Evolutionary conservation across 345 rosid genomes (phyloP), one percentile per base, ranked within the genome.

Genomic region (Physaria fendleri): DNA sequence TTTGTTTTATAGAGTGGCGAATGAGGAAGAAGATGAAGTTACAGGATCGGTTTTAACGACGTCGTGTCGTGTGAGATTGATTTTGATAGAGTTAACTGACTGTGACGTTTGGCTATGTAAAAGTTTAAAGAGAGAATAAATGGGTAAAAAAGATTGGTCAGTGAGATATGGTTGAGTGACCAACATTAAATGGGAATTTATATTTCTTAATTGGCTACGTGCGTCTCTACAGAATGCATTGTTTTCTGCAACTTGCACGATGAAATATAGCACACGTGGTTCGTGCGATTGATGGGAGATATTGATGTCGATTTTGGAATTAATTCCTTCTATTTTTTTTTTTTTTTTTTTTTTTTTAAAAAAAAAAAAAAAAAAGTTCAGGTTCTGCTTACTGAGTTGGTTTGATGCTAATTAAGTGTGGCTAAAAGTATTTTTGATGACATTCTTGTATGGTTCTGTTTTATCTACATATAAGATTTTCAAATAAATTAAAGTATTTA

Each of bases 111-210:
- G 13, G 11, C 38, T 61, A 53, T 11, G 24, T 49, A 32, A 49
- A 52, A 42, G 6, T 12, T 11, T 8, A 42, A 6, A 21, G 12
- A 38, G 14, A 20, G 25, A 13, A 10, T 14, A 21, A 35, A 21
- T 15, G 21, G 12, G 53, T 3, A 4, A 40, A 60, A 53, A 5
- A 4, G 63, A 69, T 38, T 69, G 69, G 69, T 22, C 59, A n/a
- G 74, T 70, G 64, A 62, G 58, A 23, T 39, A 9, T 11, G 23
- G 9, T 23, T 60, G 6, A 37, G 62, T 69, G 57, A 69, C 68
- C 56, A 62, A 30, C 33, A 28, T 45, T 60, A n/a, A n/a, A 34
- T 50, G 53, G 24, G 57, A 12, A 1, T 15, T 2, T 8, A n/a
- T n/a, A n/a, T 38, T 44, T 14, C n/a, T 38, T 47, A 3, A 48